These are phyloP conservation scores for Xanthoconium separans DNA, from an alignment of 1,284 basidiomycete genomes.

Conservation along the genomic window DNA sequence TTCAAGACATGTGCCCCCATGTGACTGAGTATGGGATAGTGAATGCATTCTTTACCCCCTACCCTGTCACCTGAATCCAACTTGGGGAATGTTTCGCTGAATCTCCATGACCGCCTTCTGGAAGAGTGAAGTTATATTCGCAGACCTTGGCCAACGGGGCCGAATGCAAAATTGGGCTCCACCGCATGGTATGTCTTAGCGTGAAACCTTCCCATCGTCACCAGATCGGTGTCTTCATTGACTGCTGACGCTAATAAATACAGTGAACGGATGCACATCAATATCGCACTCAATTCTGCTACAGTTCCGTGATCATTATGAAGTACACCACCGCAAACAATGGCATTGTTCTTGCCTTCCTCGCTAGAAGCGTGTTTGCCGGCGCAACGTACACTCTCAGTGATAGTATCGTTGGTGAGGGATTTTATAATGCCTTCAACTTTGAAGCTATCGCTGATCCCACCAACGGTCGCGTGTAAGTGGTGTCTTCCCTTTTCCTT, in stretches of 20 bases:
- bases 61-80: not conserved
- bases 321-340: conserved; percentile 4
- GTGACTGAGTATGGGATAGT: too few species aligned
- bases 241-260: conserved; percentile 14
- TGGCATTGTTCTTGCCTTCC: conserved; percentile 14
- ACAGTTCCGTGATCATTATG: conserved; percentile 11
- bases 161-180: not conserved
- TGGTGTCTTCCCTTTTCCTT: conserved; percentile 1
- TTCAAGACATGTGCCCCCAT: not conserved
- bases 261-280: not conserved
- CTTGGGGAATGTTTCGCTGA: not conserved
- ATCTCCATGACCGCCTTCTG: not conserved
- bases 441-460: conserved; percentile 48
- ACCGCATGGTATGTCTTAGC: conserved; percentile 2
- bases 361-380: conserved; percentile 26
- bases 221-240: not conserved
- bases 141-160: not conserved
- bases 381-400: conserved; percentile 36
- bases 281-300: not conserved
- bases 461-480: conserved; percentile 48
- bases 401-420: conserved; percentile 41
- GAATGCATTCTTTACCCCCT: not conserved
- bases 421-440: conserved; percentile 42
- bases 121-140: not conserved
- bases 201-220: not conserved